Evolutionary conservation across 1,284 basidiomycete species (phyloP).

Genomic region (Trametes pubescens): DNA sequence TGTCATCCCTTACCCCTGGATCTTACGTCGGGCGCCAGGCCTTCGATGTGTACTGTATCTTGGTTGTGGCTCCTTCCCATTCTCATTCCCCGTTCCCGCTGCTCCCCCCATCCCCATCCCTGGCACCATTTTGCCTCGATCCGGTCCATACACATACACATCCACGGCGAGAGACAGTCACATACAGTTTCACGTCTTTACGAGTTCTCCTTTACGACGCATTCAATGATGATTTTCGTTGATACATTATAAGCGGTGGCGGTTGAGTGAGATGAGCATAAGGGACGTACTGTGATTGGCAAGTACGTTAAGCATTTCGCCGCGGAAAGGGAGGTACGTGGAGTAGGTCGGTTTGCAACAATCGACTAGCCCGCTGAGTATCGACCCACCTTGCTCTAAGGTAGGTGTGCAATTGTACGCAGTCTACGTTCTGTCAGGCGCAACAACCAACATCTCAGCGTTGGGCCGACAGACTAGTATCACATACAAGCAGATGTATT

Average conservation of each 20-base stretch:
- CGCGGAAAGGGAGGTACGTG: too few relatives aligned
- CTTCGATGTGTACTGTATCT: conserved; percentile 27
- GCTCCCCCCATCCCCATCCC: neutral
- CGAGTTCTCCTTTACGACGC: neutral
- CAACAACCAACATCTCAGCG: too few relatives aligned
- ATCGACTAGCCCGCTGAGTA: too few relatives aligned
- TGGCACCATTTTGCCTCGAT: neutral
- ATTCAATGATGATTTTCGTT: conserved; percentile 2
- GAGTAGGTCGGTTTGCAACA: too few relatives aligned
- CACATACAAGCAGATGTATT: too few relatives aligned
- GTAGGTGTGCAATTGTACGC: too few relatives aligned
- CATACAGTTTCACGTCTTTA: neutral
- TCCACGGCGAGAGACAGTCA: neutral
- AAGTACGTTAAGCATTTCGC: too few relatives aligned
- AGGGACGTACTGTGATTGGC: too few relatives aligned
- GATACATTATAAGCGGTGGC: neutral
- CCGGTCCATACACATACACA: neutral
- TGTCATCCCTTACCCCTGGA: conserved; percentile 2
- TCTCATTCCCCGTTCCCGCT: neutral
- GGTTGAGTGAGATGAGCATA: too few relatives aligned
- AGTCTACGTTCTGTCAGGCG: too few relatives aligned
- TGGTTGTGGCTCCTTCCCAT: neutral
- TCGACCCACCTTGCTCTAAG: too few relatives aligned
- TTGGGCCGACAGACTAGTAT: too few relatives aligned
- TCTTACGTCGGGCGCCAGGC: conserved; percentile 28